Conservation (phyloP, 2,329 filamentous ascomycete species). For the Talaromyces piceae region DNA sequence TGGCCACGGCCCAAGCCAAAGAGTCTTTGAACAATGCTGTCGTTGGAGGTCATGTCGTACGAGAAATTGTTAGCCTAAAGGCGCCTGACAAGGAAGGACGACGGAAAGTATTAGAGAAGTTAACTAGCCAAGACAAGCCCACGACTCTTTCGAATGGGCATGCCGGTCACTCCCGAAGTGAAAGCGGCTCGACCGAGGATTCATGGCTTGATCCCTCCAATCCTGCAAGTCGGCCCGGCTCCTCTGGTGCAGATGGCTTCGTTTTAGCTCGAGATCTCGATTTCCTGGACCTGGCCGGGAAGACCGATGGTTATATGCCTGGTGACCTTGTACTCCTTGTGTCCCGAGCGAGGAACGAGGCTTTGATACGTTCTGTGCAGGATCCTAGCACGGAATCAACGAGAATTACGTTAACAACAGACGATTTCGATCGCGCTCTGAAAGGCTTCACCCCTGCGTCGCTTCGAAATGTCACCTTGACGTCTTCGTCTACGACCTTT, state of each 20-base stretch:
- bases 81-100: slow-evolving; percentile 89
- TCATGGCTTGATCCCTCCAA: slow-evolving; percentile 72
- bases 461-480: slow-evolving; percentile 85
- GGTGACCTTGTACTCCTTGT: slow-evolving; percentile 83
- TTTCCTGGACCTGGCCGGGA: slow-evolving; percentile 83
- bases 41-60: slow-evolving; percentile 82
- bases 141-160: slow-evolving; percentile 35
- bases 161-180: slow-evolving; percentile 23
- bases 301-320: slow-evolving; percentile 97
- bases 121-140: slow-evolving; percentile 48
- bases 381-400: slow-evolving; percentile 44
- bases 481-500: slow-evolving; percentile 88
- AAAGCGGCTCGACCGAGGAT: slow-evolving; percentile 42
- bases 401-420: slow-evolving; percentile 57
- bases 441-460: slow-evolving; percentile 93
- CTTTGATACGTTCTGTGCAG: slow-evolving; percentile 73
- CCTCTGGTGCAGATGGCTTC: slow-evolving; percentile 54
- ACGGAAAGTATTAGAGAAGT: slow-evolving; percentile 71
- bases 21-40: slow-evolving; percentile 86
- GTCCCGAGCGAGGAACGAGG: slow-evolving; percentile 81
- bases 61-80: slow-evolving; percentile 82
- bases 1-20: slow-evolving; percentile 88
- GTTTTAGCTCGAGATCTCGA: slow-evolving; percentile 70
- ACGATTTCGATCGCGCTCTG: slow-evolving; percentile 76
- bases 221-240: slow-evolving; percentile 43